A percentile compares a stretch with the other conserved stretches of the same genome.
Conservation (phyloP, 2,329 filamentous ascomycete genomes). For the Coniochaeta sp. region DNA sequence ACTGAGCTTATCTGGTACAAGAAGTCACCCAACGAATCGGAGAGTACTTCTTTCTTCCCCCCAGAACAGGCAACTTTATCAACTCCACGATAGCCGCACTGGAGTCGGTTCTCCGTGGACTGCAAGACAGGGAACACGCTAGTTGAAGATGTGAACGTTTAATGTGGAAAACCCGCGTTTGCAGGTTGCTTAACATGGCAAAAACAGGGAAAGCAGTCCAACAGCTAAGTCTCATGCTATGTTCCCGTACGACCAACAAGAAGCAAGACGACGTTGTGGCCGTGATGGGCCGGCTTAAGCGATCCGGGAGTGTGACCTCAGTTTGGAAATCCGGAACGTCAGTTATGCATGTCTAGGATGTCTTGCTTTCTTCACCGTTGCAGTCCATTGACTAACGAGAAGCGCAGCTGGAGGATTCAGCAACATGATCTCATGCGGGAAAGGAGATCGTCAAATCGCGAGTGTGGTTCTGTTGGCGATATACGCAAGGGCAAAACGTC, state of each 20-base stretch:
- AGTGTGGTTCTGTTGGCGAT: not conserved
- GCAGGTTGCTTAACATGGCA: not conserved
- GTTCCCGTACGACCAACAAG: not conserved
- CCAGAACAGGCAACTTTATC: too few relatives aligned
- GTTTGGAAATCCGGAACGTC: not conserved
- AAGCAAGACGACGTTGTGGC: not conserved
- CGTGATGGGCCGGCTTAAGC: not conserved
- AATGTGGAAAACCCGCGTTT: not conserved
- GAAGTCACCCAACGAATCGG: too few relatives aligned
- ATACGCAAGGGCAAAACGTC: too few relatives aligned
- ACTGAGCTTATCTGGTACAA: too few relatives aligned
- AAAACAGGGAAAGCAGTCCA: not conserved
- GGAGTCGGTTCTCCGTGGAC: not conserved
- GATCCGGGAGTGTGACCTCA: not conserved
- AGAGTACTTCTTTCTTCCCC: too few relatives aligned
- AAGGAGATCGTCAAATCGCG: not conserved
- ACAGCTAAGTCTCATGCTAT: not conserved
- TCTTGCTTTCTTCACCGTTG: not conserved
- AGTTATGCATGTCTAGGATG: not conserved
- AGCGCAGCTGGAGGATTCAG: not conserved
- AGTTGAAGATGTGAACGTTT: not conserved
- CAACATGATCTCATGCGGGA: not conserved
- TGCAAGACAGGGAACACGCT: not conserved
- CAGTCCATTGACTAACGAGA: not conserved
- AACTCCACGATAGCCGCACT: too few relatives aligned